A percentile compares a stretch with the other conserved stretches of the same genome.
phyloP scores from a whole-genome alignment of 208 protist species.

The Acanthamoeba sp. region DNA sequence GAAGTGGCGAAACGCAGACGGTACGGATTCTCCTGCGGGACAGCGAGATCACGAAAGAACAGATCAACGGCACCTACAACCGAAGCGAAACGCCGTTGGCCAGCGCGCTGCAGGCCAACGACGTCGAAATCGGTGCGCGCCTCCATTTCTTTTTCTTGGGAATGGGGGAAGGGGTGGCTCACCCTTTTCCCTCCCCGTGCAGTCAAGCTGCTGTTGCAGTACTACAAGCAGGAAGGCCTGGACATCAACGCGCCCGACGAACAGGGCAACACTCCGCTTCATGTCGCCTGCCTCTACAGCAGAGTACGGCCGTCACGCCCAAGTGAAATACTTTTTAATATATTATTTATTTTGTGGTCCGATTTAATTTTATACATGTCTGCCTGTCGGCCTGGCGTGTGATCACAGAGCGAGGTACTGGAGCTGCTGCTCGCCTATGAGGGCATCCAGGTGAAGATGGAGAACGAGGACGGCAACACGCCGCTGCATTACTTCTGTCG shows the following conservation, averaged over 20 bases:
- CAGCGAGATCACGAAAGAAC: background rate
- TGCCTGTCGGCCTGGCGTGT: no score
- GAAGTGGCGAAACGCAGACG: background rate
- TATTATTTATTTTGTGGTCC: background rate
- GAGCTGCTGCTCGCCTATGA: slow-evolving; percentile 70
- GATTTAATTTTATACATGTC: no score
- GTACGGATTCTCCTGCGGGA: background rate
- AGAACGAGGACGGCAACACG: slow-evolving; percentile 81
- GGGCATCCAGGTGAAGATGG: slow-evolving; percentile 75
- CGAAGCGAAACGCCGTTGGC: slow-evolving; percentile 18
- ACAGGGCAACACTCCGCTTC: slow-evolving; percentile 27
- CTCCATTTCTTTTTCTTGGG: background rate
- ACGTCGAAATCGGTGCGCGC: slow-evolving; percentile 5
- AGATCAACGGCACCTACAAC: background rate
- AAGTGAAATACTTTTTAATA: background rate
- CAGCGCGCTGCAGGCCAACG: slow-evolving; percentile 38
- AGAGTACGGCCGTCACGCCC: background rate
- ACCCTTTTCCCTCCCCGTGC: background rate
- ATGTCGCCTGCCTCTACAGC: slow-evolving; percentile 12
- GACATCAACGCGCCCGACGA: slow-evolving; percentile 32
- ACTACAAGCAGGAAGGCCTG: background rate
- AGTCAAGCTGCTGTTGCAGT: slow-evolving; percentile 35
- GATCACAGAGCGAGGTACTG: slow-evolving; percentile 69
- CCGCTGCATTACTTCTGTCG: slow-evolving; percentile 84
- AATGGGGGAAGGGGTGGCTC: background rate